phyloP scores from a whole-genome alignment of 2,329 filamentous ascomycete genomes.

The Leptographium lundbergii region DNA sequence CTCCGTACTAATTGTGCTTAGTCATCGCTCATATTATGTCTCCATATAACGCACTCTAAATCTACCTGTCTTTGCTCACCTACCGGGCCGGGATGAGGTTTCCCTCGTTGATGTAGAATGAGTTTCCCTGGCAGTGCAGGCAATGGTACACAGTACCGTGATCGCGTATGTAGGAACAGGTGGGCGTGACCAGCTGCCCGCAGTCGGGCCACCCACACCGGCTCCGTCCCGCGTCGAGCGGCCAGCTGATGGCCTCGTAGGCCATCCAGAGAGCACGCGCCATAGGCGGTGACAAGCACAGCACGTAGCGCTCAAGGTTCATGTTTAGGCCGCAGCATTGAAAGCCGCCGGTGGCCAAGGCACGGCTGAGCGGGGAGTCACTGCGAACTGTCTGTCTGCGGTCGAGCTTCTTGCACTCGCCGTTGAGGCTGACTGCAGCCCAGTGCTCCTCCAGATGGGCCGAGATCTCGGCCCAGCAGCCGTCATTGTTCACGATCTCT shows the following conservation, averaged over 20 bases:
- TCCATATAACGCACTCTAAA: neutral
- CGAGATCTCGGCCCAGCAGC: neutral
- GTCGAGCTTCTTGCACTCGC: neutral
- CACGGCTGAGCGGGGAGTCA: neutral
- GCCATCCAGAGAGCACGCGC: constrained; percentile 1
- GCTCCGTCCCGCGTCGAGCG: neutral
- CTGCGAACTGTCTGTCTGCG: neutral
- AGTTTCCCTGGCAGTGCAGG: constrained; percentile 4
- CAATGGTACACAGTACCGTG: neutral
- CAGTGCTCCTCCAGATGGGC: neutral
- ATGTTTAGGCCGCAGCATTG: constrained; percentile 5
- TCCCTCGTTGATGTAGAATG: neutral
- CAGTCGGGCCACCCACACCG: constrained; percentile 11
- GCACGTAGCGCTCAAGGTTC: neutral
- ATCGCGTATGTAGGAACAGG: neutral
- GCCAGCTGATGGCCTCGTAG: neutral
- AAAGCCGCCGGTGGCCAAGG: neutral
- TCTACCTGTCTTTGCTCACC: neutral
- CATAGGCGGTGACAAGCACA: constrained; percentile 1
- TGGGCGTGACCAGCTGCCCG: neutral
- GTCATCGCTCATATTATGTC: neutral
- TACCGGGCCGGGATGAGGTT: neutral
- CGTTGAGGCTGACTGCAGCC: neutral
- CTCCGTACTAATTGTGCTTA: neutral
- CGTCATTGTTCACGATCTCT: neutral